These are phyloP conservation scores for Xylaria polymorpha DNA, from an alignment of 2,329 filamentous ascomycete species.

Conservation along the genomic window DNA sequence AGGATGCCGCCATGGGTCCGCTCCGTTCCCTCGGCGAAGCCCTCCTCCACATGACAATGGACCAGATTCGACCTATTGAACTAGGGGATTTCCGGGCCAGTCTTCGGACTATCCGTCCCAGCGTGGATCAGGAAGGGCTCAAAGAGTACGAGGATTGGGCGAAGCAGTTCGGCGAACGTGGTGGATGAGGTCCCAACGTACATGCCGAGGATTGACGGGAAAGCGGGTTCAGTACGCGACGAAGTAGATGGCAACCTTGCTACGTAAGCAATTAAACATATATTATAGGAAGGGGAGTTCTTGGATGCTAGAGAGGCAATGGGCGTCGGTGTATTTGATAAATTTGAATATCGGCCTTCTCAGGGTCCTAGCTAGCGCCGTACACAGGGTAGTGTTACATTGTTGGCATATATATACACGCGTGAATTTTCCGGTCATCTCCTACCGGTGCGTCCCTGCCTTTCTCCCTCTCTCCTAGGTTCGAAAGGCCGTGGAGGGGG, in stretches of 20 bases:
- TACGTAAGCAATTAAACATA: background rate
- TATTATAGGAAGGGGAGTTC: background rate
- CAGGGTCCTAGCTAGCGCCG: constrained; percentile 19
- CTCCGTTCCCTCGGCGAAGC: constrained; percentile 90
- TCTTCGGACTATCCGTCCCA: constrained; percentile 85
- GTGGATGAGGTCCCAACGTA: constrained; percentile 65
- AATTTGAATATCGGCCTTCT: constrained; percentile 21
- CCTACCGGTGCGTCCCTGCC: constrained; percentile 3
- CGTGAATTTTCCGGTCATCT: constrained; percentile 4
- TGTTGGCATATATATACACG: constrained; percentile 32
- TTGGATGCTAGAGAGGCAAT: constrained; percentile 10
- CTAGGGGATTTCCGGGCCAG: constrained; percentile 87
- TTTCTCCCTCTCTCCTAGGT: background rate
- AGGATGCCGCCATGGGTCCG: constrained; percentile 98
- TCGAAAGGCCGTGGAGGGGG: background rate
- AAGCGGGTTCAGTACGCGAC: background rate
- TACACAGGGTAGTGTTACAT: constrained; percentile 40
- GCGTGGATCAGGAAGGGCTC: constrained; percentile 85
- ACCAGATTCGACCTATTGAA: constrained; percentile 89
- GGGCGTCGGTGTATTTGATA: constrained; percentile 11
- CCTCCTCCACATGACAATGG: constrained; percentile 89
- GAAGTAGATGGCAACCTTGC: background rate
- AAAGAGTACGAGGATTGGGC: constrained; percentile 96
- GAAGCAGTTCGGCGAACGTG: constrained; percentile 89
- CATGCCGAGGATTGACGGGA: background rate